Evolutionary conservation across 495 filamentous ascomycete genomes (phyloP).

Genomic region (Lineolata rhizophorae): DNA sequence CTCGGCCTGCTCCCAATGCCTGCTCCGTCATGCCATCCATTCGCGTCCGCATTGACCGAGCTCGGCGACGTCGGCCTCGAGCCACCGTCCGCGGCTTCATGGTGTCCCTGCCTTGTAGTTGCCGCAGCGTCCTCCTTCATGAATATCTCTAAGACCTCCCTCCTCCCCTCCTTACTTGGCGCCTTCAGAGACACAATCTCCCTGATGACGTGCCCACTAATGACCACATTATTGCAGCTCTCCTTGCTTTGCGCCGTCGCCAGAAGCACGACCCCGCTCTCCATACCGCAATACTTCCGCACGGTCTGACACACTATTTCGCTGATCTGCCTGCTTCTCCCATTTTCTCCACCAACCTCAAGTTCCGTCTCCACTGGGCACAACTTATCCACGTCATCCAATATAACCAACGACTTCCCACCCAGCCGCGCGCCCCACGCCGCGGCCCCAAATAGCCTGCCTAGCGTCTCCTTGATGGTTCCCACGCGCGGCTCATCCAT

Average conservation of each 20-base stretch:
- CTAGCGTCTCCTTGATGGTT: slow-evolving; percentile 73
- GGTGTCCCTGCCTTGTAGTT: too few relatives aligned
- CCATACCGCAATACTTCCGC: slow-evolving; percentile 51
- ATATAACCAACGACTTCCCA: slow-evolving; percentile 58
- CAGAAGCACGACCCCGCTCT: slow-evolving; percentile 62
- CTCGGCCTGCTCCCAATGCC: slow-evolving; percentile 22
- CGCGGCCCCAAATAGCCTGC: slow-evolving; percentile 63
- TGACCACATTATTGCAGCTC: slow-evolving; percentile 18
- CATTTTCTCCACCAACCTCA: slow-evolving; percentile 78
- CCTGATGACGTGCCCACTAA: slow-evolving; percentile 18
- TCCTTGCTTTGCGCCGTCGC: slow-evolving; percentile 91
- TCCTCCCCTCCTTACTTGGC: slow-evolving; percentile 77
- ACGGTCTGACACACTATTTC: slow-evolving; percentile 70
- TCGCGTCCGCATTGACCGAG: neutral
- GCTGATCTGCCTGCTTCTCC: slow-evolving; percentile 74
- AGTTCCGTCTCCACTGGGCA: slow-evolving; percentile 85
- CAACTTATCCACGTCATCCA: slow-evolving; percentile 83
- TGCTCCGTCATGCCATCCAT: slow-evolving; percentile 24
- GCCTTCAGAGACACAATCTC: slow-evolving; percentile 51
- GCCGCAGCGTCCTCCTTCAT: slow-evolving; percentile 16
- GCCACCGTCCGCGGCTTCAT: slow-evolving; percentile 20
- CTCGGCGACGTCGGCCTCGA: too few relatives aligned
- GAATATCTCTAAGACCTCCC: slow-evolving; percentile 57
- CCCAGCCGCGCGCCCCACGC: slow-evolving; percentile 74
- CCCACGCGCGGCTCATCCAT: slow-evolving; percentile 75